Conservation (phyloP, 352 stramenopile species). For the Pythium scleroteichum region DNA sequence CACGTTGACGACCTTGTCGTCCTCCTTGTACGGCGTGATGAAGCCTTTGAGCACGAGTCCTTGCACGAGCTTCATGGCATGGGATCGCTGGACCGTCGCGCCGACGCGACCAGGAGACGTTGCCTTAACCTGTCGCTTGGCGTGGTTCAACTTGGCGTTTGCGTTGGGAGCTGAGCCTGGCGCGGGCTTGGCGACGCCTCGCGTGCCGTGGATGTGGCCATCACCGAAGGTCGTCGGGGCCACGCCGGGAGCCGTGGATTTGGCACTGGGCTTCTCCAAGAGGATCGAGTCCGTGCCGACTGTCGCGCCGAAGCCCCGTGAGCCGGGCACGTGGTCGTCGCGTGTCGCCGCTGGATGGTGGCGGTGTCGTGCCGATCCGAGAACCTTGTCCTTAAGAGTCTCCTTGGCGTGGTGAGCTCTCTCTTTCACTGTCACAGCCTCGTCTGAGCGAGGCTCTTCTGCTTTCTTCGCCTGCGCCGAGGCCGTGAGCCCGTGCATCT, state of each 20-base stretch:
- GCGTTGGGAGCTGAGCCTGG: too few species aligned
- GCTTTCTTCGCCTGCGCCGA: background rate
- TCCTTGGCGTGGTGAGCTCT: background rate
- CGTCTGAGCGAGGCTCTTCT: too few species aligned
- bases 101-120: too few species aligned
- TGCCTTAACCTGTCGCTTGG: too few species aligned
- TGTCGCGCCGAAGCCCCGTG: constrained; percentile 40
- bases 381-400: background rate
- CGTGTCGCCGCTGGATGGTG: background rate
- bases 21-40: constrained; percentile 26
- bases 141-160: too few species aligned
- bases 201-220: background rate
- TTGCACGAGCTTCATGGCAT: constrained; percentile 22
- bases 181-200: background rate
- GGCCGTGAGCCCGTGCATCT: too few species aligned
- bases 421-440: background rate
- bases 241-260: too few species aligned
- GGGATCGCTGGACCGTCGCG: background rate
- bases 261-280: too few species aligned
- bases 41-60: constrained; percentile 27
- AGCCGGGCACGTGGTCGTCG: background rate
- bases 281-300: too few species aligned
- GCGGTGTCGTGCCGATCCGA: background rate
- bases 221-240: background rate
- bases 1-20: constrained; percentile 39